A percentile compares a stretch with the other conserved stretches of the same genome.
Conservation (phyloP, 1,284 basidiomycete species). For the Sutorius eximius region DNA sequence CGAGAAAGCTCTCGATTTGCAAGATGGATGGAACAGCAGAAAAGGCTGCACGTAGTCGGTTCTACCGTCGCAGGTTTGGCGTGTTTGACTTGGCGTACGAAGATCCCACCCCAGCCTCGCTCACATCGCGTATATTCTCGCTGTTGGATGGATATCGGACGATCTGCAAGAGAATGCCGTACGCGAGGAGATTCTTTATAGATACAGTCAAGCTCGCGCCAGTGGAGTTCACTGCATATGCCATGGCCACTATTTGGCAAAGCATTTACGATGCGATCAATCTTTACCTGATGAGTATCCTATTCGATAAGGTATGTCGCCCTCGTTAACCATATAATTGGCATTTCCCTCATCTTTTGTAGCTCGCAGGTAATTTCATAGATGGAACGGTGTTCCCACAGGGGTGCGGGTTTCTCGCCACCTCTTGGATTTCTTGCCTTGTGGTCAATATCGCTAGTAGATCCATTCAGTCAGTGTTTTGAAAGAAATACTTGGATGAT, state of each 20-base stretch:
- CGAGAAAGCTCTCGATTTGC: neutral
- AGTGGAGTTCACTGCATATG: slow-evolving; percentile 24
- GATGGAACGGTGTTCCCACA: neutral
- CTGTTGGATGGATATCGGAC: slow-evolving; percentile 1
- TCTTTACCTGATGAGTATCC: slow-evolving; percentile 22
- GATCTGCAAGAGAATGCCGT: slow-evolving; percentile 1
- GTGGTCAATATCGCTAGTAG: slow-evolving; percentile 12
- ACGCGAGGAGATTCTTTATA: slow-evolving; percentile 19
- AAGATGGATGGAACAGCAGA: neutral
- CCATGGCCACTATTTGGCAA: slow-evolving; percentile 31
- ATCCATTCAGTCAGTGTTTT: slow-evolving; percentile 18
- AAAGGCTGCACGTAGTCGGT: slow-evolving; percentile 1
- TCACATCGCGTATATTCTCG: neutral
- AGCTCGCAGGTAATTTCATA: slow-evolving; percentile 16
- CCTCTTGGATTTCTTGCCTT: slow-evolving; percentile 21
- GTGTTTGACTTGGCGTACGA: slow-evolving; percentile 28
- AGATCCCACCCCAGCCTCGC: slow-evolving; percentile 1
- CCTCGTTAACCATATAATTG: neutral
- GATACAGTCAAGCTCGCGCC: slow-evolving; percentile 37
- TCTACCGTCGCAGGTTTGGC: slow-evolving; percentile 16
- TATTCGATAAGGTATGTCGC: slow-evolving; percentile 22
- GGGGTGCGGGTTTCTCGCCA: slow-evolving; percentile 9
- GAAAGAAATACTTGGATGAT: neutral
- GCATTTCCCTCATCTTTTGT: neutral
- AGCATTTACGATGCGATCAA: slow-evolving; percentile 30